Evolutionary conservation across 768 basidiomycete species (phyloP), one percentile per base, ranked within the genome.

Genomic region (Naganishia randhawae): DNA sequence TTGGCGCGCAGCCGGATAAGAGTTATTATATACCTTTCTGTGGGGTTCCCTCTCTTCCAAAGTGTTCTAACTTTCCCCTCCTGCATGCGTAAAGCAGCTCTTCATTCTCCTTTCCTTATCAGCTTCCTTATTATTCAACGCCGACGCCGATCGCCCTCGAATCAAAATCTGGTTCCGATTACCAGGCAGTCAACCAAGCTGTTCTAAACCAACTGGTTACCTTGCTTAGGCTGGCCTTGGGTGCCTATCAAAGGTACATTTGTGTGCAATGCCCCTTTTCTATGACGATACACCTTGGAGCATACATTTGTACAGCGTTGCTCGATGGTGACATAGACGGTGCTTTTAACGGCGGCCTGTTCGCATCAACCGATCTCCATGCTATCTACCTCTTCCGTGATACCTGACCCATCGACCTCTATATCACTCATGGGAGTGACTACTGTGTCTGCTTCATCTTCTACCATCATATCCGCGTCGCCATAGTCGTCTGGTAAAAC

Each of bases 361-460:
- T 22, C 33, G 10, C n/a, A 13, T 39, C 39, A 61, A 3, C 57
- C 57, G 27, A 61, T 61, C n/a, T 61, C 57, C 57, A 61, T 61
- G 29, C 57, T 61, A 42, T 61, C 57, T 8, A 61, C 57, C 37
- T 61, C 57, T 25, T 61, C 57, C 39, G 39, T 61, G 27, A 61
- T 61, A 22, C 57, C 57, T 10, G 57, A 61, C n/a, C 33, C 31
- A 32, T 55, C 54, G 10, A 55, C 32, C 54, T 61, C 57, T 25
- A 61, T 39, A 29, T 61, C 57, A n/a, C 22, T 25, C 57, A 61
- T 61, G 25, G 35, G 35, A 19, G 33, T 39, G 4, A 61, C 57
- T 6, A 25, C 57, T 10, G 16, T 39, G 22, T 61, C 57, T 13
- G 5, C 37, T 8, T 41, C 37, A 16, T 25, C 27, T 39, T 55